Conservation (phyloP, 1,284 basidiomycete genomes). For the Wolfiporia cocos region DNA sequence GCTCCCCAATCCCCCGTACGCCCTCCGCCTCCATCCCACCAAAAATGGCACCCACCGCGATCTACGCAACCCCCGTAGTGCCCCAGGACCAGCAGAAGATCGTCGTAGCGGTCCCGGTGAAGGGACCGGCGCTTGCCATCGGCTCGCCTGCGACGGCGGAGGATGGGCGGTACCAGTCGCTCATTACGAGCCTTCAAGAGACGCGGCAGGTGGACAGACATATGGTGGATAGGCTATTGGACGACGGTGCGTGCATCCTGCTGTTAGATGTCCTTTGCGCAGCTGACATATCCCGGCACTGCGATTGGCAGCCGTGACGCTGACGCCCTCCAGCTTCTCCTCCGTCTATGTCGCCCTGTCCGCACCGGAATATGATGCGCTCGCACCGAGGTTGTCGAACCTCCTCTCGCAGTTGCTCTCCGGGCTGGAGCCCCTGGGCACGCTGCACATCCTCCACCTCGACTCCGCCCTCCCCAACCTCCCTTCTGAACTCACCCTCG, state of each 20-base stretch:
- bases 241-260: slow-evolving; percentile 48
- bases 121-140: slow-evolving; percentile 52
- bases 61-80: slow-evolving; percentile 28
- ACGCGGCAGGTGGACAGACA: slow-evolving; percentile 57
- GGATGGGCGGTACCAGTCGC: slow-evolving; percentile 67
- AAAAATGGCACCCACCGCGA: slow-evolving; percentile 57
- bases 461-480: slow-evolving; percentile 37
- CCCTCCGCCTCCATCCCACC: not conserved
- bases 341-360: slow-evolving; percentile 62
- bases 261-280: slow-evolving; percentile 5
- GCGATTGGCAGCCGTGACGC: slow-evolving; percentile 43
- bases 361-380: slow-evolving; percentile 50
- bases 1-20: not conserved
- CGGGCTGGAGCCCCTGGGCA: slow-evolving; percentile 59
- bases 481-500: slow-evolving; percentile 50
- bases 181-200: slow-evolving; percentile 53
- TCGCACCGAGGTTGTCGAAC: slow-evolving; percentile 44
- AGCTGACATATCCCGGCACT: slow-evolving; percentile 10
- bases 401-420: slow-evolving; percentile 54
- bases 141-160: slow-evolving; percentile 70
- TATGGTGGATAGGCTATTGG: slow-evolving; percentile 71
- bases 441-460: slow-evolving; percentile 57
- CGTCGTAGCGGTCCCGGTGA: slow-evolving; percentile 21
- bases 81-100: slow-evolving; percentile 15
- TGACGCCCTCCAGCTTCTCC: slow-evolving; percentile 51